A percentile compares a stretch with the other conserved stretches of the same genome.
These are phyloP conservation scores for Hericium alpestre DNA, from an alignment of 768 basidiomycete genomes.

Conservation along the genomic window DNA sequence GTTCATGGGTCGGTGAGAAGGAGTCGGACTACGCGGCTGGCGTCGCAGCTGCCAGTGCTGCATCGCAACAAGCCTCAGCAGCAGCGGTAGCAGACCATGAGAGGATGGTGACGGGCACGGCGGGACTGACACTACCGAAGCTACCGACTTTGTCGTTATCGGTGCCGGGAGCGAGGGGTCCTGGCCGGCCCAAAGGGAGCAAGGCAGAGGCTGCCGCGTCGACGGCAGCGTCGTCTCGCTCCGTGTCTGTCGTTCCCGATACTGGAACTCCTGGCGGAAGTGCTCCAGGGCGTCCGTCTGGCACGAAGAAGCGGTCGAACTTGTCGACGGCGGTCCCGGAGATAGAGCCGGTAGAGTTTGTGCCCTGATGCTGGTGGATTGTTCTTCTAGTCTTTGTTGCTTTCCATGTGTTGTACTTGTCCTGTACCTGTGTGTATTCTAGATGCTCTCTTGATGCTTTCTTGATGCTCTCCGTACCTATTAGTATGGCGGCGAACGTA, in stretches of 20 bases:
- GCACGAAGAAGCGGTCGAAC: conserved; percentile 7
- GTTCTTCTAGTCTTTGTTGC: background rate
- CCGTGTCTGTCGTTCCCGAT: conserved; percentile 10
- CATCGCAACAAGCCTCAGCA: background rate
- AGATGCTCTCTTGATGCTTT: too few species aligned
- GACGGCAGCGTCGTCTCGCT: conserved; percentile 14
- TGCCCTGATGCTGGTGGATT: conserved; percentile 5
- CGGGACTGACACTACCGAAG: conserved; percentile 9
- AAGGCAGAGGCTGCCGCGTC: conserved; percentile 10
- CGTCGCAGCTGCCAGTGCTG: background rate
- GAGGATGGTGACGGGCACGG: background rate
- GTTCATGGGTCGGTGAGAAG: conserved; percentile 78
- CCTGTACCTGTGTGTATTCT: too few species aligned
- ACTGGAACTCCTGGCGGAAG: background rate
- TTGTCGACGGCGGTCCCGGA: conserved; percentile 11
- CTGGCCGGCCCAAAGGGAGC: conserved; percentile 6
- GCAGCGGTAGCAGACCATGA: background rate
- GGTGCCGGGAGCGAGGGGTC: background rate
- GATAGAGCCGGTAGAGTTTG: conserved; percentile 8
- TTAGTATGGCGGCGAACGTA: too few species aligned
- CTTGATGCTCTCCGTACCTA: too few species aligned
- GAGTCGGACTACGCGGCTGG: conserved; percentile 49
- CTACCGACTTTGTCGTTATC: conserved; percentile 9
- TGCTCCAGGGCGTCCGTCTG: conserved; percentile 2
- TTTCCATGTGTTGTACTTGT: too few species aligned